A percentile compares a stretch with the other conserved stretches of the same genome.
Conservation (phyloP, 371 early-diverging fungal species). For the Syncephalastrum monosporum region DNA sequence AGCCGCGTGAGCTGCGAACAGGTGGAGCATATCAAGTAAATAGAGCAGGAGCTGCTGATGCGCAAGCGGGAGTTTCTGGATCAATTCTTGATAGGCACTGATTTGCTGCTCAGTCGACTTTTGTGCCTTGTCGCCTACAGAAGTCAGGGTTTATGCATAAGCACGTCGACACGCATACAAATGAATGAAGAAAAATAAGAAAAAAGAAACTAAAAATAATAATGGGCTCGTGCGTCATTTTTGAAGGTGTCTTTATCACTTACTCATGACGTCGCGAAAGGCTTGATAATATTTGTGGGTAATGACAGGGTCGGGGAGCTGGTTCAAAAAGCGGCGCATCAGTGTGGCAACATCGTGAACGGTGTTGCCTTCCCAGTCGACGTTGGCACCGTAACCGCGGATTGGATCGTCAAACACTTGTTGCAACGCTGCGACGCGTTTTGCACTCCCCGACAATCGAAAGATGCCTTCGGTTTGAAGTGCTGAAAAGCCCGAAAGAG, state of each 20-base stretch:
- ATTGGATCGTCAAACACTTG: conserved; percentile 55
- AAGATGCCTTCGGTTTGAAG: conserved; percentile 23
- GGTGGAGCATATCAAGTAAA: conserved; percentile 54
- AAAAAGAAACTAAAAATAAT: not conserved
- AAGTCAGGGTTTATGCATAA: conserved; percentile 35
- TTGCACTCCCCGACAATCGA: conserved; percentile 39
- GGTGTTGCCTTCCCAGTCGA: conserved; percentile 61
- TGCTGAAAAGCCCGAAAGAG: conserved; percentile 6
- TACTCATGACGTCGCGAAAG: conserved; percentile 54
- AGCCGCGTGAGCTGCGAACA: conserved; percentile 50
- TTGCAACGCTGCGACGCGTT: conserved; percentile 60
- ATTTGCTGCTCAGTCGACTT: not conserved
- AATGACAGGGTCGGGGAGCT: conserved; percentile 67
- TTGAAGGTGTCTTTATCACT: conserved; percentile 3
- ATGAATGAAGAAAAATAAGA: not conserved
- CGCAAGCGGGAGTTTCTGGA: conserved; percentile 52
- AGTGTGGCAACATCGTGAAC: conserved; percentile 66
- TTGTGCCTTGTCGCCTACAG: conserved; percentile 8
- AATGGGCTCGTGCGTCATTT: too few relatives aligned
- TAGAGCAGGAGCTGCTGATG: conserved; percentile 64
- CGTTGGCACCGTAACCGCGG: conserved; percentile 56
- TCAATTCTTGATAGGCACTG: conserved; percentile 46
- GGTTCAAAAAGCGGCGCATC: conserved; percentile 57
- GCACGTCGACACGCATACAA: not conserved
- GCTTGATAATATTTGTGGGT: conserved; percentile 48